Percentiles rank a stretch among this genome's conserved stretches.
Evolutionary conservation across 108 stramenopile genomes (phyloP).

Genomic region (Nitzschia palea): DNA sequence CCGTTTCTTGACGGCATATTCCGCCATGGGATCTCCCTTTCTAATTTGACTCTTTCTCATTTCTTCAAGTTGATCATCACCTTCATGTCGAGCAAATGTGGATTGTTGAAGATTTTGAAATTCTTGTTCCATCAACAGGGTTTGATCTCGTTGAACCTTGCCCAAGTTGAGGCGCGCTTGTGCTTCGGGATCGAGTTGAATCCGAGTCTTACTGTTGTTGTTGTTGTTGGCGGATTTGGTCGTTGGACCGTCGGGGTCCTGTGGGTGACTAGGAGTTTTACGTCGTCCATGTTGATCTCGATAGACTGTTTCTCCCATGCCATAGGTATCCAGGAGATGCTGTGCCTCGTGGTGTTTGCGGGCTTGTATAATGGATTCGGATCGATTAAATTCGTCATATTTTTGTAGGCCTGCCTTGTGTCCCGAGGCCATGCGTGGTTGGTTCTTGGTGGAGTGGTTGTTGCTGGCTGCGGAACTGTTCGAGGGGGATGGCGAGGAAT

Average conservation of each 20-base stretch:
- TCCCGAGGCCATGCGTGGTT: conserved; percentile 68
- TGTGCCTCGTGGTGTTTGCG: conserved; percentile 33
- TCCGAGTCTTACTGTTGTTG: background rate
- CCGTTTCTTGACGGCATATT: conserved; percentile 55
- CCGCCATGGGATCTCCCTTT: conserved; percentile 95
- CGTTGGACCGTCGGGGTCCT: conserved; percentile 8
- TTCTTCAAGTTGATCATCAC: conserved; percentile 74
- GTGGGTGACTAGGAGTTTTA: background rate
- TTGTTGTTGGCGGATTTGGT: background rate
- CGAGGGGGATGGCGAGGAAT: conserved; percentile 19
- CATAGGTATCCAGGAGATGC: conserved; percentile 50
- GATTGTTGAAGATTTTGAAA: conserved; percentile 54
- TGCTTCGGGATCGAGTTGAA: conserved; percentile 22
- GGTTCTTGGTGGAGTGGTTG: background rate
- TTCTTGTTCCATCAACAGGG: conserved; percentile 22
- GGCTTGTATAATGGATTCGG: conserved; percentile 57
- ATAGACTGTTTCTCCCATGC: conserved; percentile 82
- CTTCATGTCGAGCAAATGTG: conserved; percentile 78
- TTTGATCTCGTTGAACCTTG: conserved; percentile 62
- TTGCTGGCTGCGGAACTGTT: conserved; percentile 17
- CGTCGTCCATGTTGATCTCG: conserved; percentile 58
- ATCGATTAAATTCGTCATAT: conserved; percentile 59
- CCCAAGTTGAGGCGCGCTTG: conserved; percentile 56
- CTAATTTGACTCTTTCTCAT: conserved; percentile 66
- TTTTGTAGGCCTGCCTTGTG: conserved; percentile 84